Evolutionary conservation across 1,284 basidiomycete genomes (phyloP).

Genomic region (Mycena sp.): DNA sequence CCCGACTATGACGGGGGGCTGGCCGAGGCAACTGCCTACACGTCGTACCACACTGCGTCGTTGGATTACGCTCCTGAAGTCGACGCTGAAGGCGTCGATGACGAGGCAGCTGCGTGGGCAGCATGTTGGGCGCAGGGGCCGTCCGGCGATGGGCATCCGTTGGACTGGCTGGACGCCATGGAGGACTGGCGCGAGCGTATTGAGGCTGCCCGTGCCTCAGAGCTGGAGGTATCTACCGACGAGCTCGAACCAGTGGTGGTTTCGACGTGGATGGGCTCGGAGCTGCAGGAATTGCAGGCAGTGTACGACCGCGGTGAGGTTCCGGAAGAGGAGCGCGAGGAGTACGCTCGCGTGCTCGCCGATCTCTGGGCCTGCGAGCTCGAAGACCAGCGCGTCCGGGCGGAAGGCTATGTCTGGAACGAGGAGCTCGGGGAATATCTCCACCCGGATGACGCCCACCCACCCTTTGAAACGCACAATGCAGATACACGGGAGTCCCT

Average conservation of each 20-base stretch:
- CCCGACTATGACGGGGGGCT: too few relatives aligned
- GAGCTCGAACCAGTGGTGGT: too few relatives aligned
- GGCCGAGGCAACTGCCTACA: too few relatives aligned
- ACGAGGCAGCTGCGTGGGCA: too few relatives aligned
- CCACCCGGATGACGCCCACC: neutral
- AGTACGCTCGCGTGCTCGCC: neutral
- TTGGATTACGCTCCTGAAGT: too few relatives aligned
- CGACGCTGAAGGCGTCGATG: too few relatives aligned
- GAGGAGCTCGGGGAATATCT: neutral
- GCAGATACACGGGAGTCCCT: neutral
- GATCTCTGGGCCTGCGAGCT: neutral
- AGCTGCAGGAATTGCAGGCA: neutral
- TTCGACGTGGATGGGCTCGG: neutral
- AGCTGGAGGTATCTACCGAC: neutral
- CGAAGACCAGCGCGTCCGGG: neutral
- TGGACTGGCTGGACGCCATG: slow-evolving; percentile 2
- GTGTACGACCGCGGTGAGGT: neutral
- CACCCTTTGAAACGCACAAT: neutral
- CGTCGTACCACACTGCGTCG: too few relatives aligned
- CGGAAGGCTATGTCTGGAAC: slow-evolving; percentile 1
- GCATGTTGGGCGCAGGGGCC: too few relatives aligned
- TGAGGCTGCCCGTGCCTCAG: neutral
- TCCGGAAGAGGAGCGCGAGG: neutral
- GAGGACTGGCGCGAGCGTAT: neutral
- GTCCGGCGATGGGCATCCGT: too few relatives aligned